Evolutionary conservation across 768 basidiomycete species (phyloP).

Genomic region (Suillus tomentosus): DNA sequence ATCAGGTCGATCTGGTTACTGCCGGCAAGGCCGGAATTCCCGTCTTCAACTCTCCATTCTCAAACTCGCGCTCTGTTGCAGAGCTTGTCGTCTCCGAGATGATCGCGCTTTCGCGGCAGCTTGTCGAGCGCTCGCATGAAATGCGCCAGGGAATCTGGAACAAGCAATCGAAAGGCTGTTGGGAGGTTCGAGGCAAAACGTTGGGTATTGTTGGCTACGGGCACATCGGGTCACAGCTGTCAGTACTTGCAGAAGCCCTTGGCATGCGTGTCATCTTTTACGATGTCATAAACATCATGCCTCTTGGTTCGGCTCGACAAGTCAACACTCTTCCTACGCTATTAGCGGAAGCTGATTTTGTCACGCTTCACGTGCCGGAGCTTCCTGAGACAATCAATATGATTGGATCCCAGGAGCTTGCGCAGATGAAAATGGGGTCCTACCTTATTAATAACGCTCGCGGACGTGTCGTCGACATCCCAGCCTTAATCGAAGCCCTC

Average conservation of each 20-base stretch:
- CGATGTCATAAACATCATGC: conserved; percentile 97
- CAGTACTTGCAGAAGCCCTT: conserved; percentile 94
- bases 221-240: conserved; percentile 96
- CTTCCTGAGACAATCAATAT: conserved; percentile 94
- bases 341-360: conserved; percentile 83
- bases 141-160: conserved; percentile 94
- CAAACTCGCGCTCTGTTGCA: conserved; percentile 98
- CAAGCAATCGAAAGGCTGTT: conserved; percentile 97
- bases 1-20: conserved; percentile 89
- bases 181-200: conserved; percentile 97
- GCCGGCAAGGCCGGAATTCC: conserved; percentile 90
- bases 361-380: conserved; percentile 96
- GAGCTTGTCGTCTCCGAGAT: conserved; percentile 96
- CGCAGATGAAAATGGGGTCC: conserved; percentile 91
- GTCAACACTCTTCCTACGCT: conserved; percentile 77
- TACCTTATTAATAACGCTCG: conserved; percentile 99
- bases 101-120: conserved; percentile 91
- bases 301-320: conserved; percentile 90
- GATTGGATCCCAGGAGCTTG: conserved; percentile 76
- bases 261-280: conserved; percentile 96
- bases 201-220: conserved; percentile 98
- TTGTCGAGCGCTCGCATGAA: conserved; percentile 86
- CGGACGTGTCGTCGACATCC: conserved; percentile 93
- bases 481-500: conserved; percentile 79
- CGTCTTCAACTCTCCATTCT: conserved; percentile 99